Percentiles rank a stretch among this genome's conserved stretches.
Conservation (phyloP, 805 yeast genomes). For the Yarrowia keelungensis region DNA sequence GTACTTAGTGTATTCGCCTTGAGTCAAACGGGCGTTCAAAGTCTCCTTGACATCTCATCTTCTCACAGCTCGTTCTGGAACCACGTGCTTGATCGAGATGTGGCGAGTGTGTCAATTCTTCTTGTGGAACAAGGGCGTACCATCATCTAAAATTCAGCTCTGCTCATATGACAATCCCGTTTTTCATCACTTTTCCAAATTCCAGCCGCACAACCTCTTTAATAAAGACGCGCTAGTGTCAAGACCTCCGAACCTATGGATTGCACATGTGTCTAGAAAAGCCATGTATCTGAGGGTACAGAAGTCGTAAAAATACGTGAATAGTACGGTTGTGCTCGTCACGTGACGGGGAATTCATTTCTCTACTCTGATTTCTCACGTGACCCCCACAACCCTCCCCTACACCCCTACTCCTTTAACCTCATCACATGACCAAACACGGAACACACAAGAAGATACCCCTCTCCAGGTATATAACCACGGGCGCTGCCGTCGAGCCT, state of each 20-base stretch:
- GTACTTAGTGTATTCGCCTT: not conserved
- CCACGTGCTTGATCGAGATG: not conserved
- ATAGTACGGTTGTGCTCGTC: not conserved
- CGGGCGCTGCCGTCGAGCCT: not conserved
- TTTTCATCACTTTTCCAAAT: not conserved
- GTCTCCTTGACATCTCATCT: no score
- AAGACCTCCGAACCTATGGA: not conserved
- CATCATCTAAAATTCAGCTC: no score
- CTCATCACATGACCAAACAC: conserved; percentile 10
- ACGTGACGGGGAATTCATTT: not conserved
- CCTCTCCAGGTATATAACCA: conserved; percentile 21
- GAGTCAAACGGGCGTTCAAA: not conserved
- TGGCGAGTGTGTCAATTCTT: no score
- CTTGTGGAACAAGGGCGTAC: no score
- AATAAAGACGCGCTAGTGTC: conserved; percentile 15
- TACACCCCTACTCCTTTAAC: not conserved
- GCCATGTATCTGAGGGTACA: not conserved
- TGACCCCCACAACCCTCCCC: not conserved
- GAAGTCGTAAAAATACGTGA: not conserved
- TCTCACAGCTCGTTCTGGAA: not conserved
- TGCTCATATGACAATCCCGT: no score
- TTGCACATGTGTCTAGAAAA: conserved; percentile 6
- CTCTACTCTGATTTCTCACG: not conserved
- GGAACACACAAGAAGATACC: not conserved
- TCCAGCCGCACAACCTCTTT: not conserved